A percentile compares a stretch with the other conserved stretches of the same genome.
Conservation (phyloP, 2,329 filamentous ascomycete species). For the Fusarium sororula region DNA sequence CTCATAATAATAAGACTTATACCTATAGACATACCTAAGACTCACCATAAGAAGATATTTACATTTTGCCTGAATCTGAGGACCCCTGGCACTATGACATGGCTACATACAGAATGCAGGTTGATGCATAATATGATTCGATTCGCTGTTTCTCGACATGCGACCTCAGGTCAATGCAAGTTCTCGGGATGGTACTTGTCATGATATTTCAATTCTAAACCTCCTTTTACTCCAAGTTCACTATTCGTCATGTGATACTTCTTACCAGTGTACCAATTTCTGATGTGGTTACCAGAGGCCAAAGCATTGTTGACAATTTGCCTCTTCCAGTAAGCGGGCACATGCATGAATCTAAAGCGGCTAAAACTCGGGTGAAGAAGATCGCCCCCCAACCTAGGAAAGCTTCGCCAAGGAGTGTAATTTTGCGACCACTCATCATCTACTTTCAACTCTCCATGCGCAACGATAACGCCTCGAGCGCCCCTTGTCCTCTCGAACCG, state of each 20-base stretch:
- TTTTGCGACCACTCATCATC: constrained; percentile 44
- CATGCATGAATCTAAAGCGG: constrained; percentile 35
- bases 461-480: constrained; percentile 47
- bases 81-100: too few species aligned
- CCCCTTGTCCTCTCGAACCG: constrained; percentile 52
- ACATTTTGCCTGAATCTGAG: background rate
- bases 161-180: background rate
- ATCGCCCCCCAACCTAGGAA: constrained; percentile 43
- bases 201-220: background rate
- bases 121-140: background rate
- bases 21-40: too few species aligned
- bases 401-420: constrained; percentile 42
- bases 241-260: background rate
- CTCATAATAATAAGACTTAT: background rate
- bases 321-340: constrained; percentile 14
- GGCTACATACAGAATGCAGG: background rate
- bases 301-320: constrained; percentile 12
- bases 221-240: background rate
- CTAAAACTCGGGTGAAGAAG: constrained; percentile 45
- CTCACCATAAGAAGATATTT: background rate
- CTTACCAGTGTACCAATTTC: background rate
- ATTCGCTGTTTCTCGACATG: background rate
- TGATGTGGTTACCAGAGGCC: background rate
- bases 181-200: too few species aligned
- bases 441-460: constrained; percentile 47